Evolutionary conservation across 345 rosid species (phyloP).

Genomic region (Conringia planisiliqua): DNA sequence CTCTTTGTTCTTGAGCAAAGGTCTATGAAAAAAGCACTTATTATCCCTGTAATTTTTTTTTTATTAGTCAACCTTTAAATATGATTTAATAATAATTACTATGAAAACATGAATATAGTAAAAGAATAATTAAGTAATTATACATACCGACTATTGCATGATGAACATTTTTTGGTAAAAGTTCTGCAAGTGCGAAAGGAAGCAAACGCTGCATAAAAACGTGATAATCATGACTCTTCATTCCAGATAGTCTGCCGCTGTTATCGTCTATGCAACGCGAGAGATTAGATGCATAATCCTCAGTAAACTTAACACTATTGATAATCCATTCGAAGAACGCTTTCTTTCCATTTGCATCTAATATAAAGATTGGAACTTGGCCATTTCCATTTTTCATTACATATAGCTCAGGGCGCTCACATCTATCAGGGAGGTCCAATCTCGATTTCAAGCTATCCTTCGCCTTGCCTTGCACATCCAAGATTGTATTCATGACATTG

Average conservation of each 20-base stretch:
- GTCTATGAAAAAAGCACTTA: background rate
- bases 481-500: no score
- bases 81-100: no score
- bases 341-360: background rate
- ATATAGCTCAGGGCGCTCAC: no score
- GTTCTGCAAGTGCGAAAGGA: background rate
- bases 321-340: no score
- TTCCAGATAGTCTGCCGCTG: background rate
- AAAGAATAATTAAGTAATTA: background rate
- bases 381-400: no score
- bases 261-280: background rate
- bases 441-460: no score
- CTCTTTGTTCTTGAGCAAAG: background rate
- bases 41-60: background rate
- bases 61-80: background rate
- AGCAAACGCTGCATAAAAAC: background rate
- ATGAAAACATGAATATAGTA: no score
- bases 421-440: no score
- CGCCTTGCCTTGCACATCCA: no score
- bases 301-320: background rate
- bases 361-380: no score
- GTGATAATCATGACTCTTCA: background rate
- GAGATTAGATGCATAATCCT: background rate
- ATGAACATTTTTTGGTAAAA: background rate
- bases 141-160: background rate